A percentile compares a stretch with the other conserved stretches of the same genome.
phyloP scores from a whole-genome alignment of 768 basidiomycete genomes.

The Suillus brevipes region DNA sequence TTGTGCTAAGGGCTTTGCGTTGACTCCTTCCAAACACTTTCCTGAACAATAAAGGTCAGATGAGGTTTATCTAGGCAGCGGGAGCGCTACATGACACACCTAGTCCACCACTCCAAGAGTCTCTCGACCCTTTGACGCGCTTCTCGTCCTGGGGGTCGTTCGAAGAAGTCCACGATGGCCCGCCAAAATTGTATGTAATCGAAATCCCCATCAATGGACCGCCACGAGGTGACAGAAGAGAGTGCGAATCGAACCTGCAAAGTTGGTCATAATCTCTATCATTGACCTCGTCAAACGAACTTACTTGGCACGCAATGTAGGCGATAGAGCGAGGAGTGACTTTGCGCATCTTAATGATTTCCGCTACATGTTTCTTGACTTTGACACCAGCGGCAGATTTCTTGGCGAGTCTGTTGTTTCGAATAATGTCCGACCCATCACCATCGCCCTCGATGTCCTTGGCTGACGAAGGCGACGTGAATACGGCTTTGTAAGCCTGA shows the following conservation, averaged over 20 bases:
- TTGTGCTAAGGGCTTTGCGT: neutral
- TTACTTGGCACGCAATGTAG: conserved; percentile 24
- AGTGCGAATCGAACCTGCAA: conserved; percentile 16
- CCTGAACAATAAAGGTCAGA: neutral
- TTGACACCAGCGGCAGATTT: too few species aligned
- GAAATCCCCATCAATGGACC: conserved; percentile 16
- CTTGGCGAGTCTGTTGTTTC: too few species aligned
- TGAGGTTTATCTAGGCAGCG: neutral
- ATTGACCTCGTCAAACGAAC: neutral
- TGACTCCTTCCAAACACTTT: neutral
- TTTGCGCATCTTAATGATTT: conserved; percentile 6
- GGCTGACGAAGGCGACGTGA: too few species aligned
- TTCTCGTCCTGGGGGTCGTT: conserved; percentile 16
- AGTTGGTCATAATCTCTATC: neutral
- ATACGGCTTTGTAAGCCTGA: too few species aligned
- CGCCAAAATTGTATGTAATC: conserved; percentile 24
- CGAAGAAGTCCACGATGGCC: conserved; percentile 28
- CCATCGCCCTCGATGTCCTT: too few species aligned
- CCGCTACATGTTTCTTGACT: conserved; percentile 8
- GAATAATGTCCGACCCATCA: too few species aligned
- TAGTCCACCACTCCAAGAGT: conserved; percentile 3
- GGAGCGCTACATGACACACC: neutral
- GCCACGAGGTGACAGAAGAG: conserved; percentile 14
- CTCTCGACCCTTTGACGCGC: neutral
- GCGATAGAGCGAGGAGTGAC: conserved; percentile 20